A percentile compares a stretch with the other conserved stretches of the same genome.
Evolutionary conservation across 805 yeast genomes (phyloP).

Genomic region (Ogataea trehalophila): DNA sequence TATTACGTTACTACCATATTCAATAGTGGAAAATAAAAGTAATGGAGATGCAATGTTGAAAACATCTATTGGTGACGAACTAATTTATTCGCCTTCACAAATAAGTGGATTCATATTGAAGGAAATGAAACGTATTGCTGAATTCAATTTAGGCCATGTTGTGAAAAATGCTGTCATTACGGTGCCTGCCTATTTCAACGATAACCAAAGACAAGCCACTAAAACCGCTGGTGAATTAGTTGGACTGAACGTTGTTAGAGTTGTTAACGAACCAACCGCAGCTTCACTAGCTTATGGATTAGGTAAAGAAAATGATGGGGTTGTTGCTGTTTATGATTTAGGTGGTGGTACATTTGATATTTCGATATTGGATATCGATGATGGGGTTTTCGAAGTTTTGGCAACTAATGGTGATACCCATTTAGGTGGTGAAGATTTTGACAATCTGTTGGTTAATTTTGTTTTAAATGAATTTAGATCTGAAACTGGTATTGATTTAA

Average conservation of each 20-base stretch:
- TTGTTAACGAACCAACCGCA: constrained; percentile 85
- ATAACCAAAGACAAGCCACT: constrained; percentile 86
- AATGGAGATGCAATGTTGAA: constrained; percentile 97
- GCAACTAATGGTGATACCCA: constrained; percentile 94
- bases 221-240: constrained; percentile 95
- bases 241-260: constrained; percentile 82
- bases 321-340: constrained; percentile 90
- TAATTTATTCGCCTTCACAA: constrained; percentile 89
- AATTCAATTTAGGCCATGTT: constrained; percentile 68
- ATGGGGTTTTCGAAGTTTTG: constrained; percentile 95
- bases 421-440: constrained; percentile 88
- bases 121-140: constrained; percentile 96
- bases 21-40: constrained; percentile 71
- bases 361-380: constrained; percentile 91
- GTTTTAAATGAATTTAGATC: constrained; percentile 75
- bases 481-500: constrained; percentile 59
- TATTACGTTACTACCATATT: constrained; percentile 81
- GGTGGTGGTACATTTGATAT: constrained; percentile 99
- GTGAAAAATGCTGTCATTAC: constrained; percentile 87
- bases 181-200: constrained; percentile 86
- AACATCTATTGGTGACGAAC: constrained; percentile 59
- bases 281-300: constrained; percentile 92
- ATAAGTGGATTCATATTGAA: constrained; percentile 88
- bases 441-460: constrained; percentile 75
- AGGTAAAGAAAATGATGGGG: constrained; percentile 59